These are phyloP conservation scores for Cercis canadensis DNA, from an alignment of 306 rosid genomes.

Conservation along the genomic window DNA sequence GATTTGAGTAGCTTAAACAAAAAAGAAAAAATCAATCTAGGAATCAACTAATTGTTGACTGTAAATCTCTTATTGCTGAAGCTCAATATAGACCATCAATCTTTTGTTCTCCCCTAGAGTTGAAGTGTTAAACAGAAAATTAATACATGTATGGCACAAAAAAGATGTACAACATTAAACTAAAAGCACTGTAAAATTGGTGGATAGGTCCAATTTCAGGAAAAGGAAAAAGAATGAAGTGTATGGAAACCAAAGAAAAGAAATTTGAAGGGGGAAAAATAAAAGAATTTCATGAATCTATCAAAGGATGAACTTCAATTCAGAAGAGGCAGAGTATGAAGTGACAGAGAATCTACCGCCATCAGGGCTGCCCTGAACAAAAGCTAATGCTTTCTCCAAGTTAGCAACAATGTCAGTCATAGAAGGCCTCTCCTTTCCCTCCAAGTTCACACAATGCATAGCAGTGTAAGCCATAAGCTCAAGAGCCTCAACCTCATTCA, in stretches of 20 bases:
- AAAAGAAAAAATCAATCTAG: too few relatives aligned
- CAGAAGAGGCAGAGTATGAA: conserved; percentile 40
- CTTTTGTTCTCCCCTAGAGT: too few relatives aligned
- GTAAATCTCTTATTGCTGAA: too few relatives aligned
- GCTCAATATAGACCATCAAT: too few relatives aligned
- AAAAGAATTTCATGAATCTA: conserved; percentile 37
- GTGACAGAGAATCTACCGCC: conserved; percentile 26
- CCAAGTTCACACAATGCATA: conserved; percentile 54
- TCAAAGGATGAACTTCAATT: conserved; percentile 12
- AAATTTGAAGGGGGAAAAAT: conserved; percentile 9
- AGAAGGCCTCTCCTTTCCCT: conserved; percentile 51
- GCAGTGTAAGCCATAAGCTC: conserved; percentile 56
- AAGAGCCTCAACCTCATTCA: conserved; percentile 47
- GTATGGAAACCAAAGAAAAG: neutral
- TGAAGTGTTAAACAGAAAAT: too few relatives aligned
- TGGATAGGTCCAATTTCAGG: too few relatives aligned
- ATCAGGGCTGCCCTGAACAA: conserved; percentile 37
- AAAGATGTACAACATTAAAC: too few relatives aligned
- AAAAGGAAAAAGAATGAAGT: too few relatives aligned
- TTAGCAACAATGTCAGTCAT: conserved; percentile 53
- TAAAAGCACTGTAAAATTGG: too few relatives aligned
- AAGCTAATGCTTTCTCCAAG: conserved; percentile 52
- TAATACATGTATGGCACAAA: too few relatives aligned
- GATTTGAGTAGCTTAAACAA: too few relatives aligned
- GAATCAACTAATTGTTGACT: too few relatives aligned